Base-by-base conservation (phyloP, 1,139 yeast genomes). In the Debaryomyces fabryi region DNA sequence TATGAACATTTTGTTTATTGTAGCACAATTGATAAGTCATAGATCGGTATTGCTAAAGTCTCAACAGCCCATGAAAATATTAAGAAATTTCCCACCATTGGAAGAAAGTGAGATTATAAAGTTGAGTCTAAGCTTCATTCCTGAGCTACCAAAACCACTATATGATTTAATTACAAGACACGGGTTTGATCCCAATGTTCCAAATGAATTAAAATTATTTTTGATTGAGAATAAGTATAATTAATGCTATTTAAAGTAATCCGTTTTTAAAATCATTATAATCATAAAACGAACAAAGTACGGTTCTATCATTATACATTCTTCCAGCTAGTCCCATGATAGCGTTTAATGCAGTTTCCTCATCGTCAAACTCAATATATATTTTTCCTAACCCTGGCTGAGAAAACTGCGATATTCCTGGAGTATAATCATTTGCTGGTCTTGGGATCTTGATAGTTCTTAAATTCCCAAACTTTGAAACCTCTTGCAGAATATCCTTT, bases 1-100 rank as follows among this genome's bases (percentile, higher is more conserved):
- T 63, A 79, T 91, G 85, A 91, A 91, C 65, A 79, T 92, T 27
- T 71, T 92, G 32, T 88, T 91, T 57, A 82, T 91, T 9, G 91
- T 91, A 15, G 96, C 97, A 0, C 96, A 90, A 64, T 70, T 91
- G 40, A 83, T 88, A 12, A 73, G 86, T 45, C 85, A 87, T 54
- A 71, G 97, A 46, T 77, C 83, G 4, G 70, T 76, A 39, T 68
- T 91, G 13, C 65, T 91, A 50, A 69, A 70, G 18, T 77, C 86
- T 6, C 67, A 68, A 24, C 86, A 76, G 52, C 97, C 97, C 16
- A 90, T 90, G 88, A 76, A 84, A 43, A 64, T 88, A 16, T 67
- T 91, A 47, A 72, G 97, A 43, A 85, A 81, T 50, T 83, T 90
- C 57, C 97, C 97, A 0, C 71, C 73, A 3, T 69, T 91, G 49